Percentiles rank a stretch among this genome's conserved stretches.
Conservation (phyloP, 495 filamentous ascomycete genomes). For the Amphirosellinia nigrospora region DNA sequence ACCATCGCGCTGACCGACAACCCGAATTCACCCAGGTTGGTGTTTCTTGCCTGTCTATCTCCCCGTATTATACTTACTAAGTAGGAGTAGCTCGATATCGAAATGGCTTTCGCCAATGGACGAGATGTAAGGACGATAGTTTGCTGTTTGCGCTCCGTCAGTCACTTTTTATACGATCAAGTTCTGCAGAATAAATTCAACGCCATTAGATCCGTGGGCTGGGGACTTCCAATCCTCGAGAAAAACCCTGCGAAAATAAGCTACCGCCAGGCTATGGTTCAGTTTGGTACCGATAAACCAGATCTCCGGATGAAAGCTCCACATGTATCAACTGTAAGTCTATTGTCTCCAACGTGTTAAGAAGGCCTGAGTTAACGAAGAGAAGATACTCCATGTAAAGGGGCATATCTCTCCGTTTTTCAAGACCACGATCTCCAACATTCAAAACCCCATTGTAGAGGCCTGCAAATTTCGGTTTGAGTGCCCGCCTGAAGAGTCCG, state of each 20-base stretch:
- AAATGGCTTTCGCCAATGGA: slow-evolving; percentile 83
- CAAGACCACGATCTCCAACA: slow-evolving; percentile 69
- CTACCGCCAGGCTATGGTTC: slow-evolving; percentile 82
- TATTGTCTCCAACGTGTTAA: not conserved
- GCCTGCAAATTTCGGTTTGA: slow-evolving; percentile 65
- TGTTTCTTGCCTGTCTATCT: not conserved
- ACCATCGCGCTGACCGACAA: slow-evolving; percentile 89
- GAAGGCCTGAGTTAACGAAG: slow-evolving; percentile 13
- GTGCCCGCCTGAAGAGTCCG: slow-evolving; percentile 48
- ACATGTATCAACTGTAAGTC: slow-evolving; percentile 46
- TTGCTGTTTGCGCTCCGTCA: slow-evolving; percentile 63
- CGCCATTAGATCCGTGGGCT: too few species aligned
- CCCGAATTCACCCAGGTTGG: slow-evolving; percentile 94
- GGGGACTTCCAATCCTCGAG: too few species aligned
- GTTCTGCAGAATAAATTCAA: too few species aligned
- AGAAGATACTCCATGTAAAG: slow-evolving; percentile 67
- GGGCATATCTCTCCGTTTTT: slow-evolving; percentile 69
- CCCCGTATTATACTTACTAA: slow-evolving; percentile 31
- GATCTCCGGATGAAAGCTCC: slow-evolving; percentile 67
- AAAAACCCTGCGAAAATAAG: too few species aligned
- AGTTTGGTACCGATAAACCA: slow-evolving; percentile 92
- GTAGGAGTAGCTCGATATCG: slow-evolving; percentile 75
- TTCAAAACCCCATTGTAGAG: slow-evolving; percentile 70
- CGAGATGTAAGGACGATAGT: slow-evolving; percentile 71
- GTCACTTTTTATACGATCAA: not conserved